Conservation (phyloP, 2,329 filamentous ascomycete genomes). For the Colletotrichum ledebouriae region DNA sequence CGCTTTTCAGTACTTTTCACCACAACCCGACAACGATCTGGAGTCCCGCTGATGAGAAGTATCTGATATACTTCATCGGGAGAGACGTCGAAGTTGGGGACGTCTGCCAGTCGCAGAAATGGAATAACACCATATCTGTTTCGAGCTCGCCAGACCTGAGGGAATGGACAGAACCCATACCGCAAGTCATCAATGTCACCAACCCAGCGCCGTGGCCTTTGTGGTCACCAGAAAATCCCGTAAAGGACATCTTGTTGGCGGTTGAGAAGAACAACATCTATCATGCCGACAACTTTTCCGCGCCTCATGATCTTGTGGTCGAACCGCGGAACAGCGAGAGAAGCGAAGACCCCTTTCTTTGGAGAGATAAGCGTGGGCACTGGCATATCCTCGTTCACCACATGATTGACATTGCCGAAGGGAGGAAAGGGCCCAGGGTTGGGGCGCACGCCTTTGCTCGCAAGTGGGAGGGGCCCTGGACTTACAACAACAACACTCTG, state of each 20-base stretch:
- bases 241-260: conserved; percentile 49
- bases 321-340: conserved; percentile 37
- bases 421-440: conserved; percentile 48
- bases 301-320: conserved; percentile 49
- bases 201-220: conserved; percentile 59
- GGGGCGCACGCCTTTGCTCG: conserved; percentile 49
- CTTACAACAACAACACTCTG: conserved; percentile 45
- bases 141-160: conserved; percentile 24
- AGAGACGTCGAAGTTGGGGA: conserved; percentile 45
- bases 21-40: conserved; percentile 62
- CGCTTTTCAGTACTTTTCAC: conserved; percentile 57
- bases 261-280: conserved; percentile 55
- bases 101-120: conserved; percentile 36
- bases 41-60: conserved; percentile 58
- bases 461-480: conserved; percentile 48
- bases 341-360: conserved; percentile 51
- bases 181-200: conserved; percentile 48
- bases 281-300: conserved; percentile 46
- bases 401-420: conserved; percentile 48
- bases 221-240: conserved; percentile 47
- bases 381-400: conserved; percentile 52
- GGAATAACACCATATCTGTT: conserved; percentile 48
- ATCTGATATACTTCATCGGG: conserved; percentile 61
- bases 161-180: conserved; percentile 27
- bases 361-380: conserved; percentile 51